Conservation (phyloP, 2,329 filamentous ascomycete genomes). For the Aspergillus fischeri region DNA sequence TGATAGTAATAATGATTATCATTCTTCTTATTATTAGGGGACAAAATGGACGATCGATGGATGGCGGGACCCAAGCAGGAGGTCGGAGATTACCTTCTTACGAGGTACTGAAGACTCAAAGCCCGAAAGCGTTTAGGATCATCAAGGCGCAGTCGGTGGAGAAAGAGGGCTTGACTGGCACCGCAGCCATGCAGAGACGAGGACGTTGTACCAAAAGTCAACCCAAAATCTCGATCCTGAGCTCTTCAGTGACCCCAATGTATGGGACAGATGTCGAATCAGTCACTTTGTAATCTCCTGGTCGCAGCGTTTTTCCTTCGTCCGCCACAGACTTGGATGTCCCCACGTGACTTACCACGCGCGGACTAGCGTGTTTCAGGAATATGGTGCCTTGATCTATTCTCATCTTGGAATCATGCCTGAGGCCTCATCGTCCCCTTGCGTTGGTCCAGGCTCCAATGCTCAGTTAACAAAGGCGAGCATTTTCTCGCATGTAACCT, state of each 20-base stretch:
- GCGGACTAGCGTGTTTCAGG: constrained; percentile 29
- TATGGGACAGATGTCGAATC: neutral
- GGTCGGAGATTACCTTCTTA: constrained; percentile 19
- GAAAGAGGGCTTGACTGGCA: constrained; percentile 7
- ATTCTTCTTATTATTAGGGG: neutral
- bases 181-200: neutral
- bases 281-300: neutral
- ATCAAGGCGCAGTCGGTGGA: constrained; percentile 21
- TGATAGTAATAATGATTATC: neutral
- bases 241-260: neutral
- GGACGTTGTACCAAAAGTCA: neutral
- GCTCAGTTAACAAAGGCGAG: neutral
- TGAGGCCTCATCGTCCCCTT: neutral
- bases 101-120: constrained; percentile 2
- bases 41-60: neutral
- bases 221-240: neutral
- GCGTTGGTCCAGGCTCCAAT: neutral
- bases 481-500: neutral
- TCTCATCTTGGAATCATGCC: constrained; percentile 10
- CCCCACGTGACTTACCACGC: constrained; percentile 19
- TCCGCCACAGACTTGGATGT: constrained; percentile 4
- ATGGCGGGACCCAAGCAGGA: neutral
- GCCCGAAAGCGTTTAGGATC: constrained; percentile 22
- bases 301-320: constrained; percentile 10
- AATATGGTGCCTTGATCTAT: constrained; percentile 14